Conservation (phyloP, 192 early-diverging fungal genomes). For the Lunasporangiospora selenospora region DNA sequence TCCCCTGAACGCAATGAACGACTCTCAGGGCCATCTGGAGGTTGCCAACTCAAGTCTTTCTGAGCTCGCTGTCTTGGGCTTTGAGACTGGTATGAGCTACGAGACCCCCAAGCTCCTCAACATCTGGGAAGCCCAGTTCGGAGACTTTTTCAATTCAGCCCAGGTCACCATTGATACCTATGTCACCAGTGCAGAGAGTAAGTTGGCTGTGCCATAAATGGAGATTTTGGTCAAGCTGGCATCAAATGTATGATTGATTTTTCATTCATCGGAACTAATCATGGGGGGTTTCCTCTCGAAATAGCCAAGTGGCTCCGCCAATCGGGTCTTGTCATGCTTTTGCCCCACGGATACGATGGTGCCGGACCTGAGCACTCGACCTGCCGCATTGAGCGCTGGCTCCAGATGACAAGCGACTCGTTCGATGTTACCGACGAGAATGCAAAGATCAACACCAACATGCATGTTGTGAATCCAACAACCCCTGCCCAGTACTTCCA, state of each 20-base stretch:
- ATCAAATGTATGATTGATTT: not conserved
- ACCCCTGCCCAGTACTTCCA: conserved; percentile 98
- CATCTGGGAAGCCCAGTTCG: conserved; percentile 99
- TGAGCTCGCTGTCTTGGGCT: conserved; percentile 95
- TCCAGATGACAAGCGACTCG: conserved; percentile 89
- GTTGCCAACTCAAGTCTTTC: conserved; percentile 93
- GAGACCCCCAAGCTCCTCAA: conserved; percentile 87
- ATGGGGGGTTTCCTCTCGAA: not conserved
- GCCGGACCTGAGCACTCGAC: conserved; percentile 96
- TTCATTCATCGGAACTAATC: not conserved
- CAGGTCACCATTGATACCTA: conserved; percentile 97
- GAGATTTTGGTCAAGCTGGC: no score
- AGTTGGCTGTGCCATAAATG: no score
- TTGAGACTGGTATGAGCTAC: conserved; percentile 94
- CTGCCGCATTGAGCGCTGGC: conserved; percentile 91
- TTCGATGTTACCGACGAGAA: conserved; percentile 66
- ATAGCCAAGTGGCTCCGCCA: conserved; percentile 93
- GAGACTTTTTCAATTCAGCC: conserved; percentile 97
- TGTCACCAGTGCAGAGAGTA: conserved; percentile 80
- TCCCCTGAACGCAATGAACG: conserved; percentile 77
- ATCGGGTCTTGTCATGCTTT: conserved; percentile 88
- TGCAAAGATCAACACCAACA: conserved; percentile 80
- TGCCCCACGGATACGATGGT: conserved; percentile 96
- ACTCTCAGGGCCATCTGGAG: conserved; percentile 50
- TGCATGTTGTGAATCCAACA: conserved; percentile 93